Percentiles rank a stretch among this genome's conserved stretches.
Conservation (phyloP, 2,329 filamentous ascomycete genomes). For the Pseudogymnoascus sp. region DNA sequence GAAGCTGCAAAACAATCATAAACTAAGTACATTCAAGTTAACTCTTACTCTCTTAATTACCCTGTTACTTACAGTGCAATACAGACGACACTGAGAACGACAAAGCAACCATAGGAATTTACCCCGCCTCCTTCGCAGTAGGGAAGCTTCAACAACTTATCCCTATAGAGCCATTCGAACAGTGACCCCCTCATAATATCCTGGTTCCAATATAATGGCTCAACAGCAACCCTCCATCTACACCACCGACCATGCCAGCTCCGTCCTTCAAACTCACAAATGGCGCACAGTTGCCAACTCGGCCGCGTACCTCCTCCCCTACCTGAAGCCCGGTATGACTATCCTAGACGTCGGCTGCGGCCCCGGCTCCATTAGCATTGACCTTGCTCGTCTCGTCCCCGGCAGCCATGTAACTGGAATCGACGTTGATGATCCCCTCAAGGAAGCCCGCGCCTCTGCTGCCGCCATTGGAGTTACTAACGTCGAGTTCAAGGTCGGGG, state of each 20-base stretch:
- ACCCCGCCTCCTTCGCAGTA: neutral
- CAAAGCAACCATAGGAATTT: neutral
- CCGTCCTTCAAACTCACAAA: constrained; percentile 26
- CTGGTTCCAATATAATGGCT: neutral
- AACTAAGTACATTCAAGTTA: neutral
- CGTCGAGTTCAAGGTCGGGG: constrained; percentile 18
- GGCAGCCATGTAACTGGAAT: constrained; percentile 35
- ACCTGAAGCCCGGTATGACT: constrained; percentile 23
- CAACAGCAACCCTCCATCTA: constrained; percentile 10
- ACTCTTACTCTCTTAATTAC: neutral
- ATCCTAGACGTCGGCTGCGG: constrained; percentile 43
- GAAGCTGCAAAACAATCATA: neutral
- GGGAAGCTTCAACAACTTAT: neutral
- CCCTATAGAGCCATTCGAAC: neutral
- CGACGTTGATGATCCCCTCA: constrained; percentile 27
- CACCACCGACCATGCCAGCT: constrained; percentile 15
- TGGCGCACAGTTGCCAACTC: constrained; percentile 37
- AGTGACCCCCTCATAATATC: neutral
- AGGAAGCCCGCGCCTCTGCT: constrained; percentile 15
- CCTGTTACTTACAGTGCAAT: neutral
- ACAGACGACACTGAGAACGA: neutral
- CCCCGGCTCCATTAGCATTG: constrained; percentile 41
- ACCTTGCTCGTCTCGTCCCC: constrained; percentile 34
- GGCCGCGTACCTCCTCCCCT: constrained; percentile 36
- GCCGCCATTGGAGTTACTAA: constrained; percentile 16